A percentile compares a stretch with the other conserved stretches of the same genome.
Evolutionary conservation across 1,139 yeast genomes (phyloP).

Genomic region (Kluyveromyces marxianus): DNA sequence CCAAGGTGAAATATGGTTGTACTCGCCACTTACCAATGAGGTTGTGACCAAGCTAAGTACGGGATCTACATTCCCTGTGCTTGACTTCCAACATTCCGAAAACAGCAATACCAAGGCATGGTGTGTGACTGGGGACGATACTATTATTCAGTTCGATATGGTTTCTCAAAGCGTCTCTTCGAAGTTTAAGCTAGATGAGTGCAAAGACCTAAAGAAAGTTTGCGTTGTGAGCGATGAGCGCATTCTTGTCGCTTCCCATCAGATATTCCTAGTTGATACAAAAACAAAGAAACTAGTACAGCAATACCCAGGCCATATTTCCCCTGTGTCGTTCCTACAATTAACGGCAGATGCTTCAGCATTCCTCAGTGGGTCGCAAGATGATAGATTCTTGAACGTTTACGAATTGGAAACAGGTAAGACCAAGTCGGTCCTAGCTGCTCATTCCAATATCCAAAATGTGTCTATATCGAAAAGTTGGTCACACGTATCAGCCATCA

Average conservation of each 20-base stretch:
- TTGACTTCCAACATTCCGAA: slow-evolving; percentile 42
- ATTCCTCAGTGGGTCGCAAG: slow-evolving; percentile 61
- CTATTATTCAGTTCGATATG: slow-evolving; percentile 58
- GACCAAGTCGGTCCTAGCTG: slow-evolving; percentile 49
- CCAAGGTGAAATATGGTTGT: slow-evolving; percentile 57
- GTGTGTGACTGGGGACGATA: slow-evolving; percentile 59
- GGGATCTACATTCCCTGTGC: slow-evolving; percentile 45
- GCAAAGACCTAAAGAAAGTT: slow-evolving; percentile 20
- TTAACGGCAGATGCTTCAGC: slow-evolving; percentile 34
- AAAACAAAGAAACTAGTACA: slow-evolving; percentile 33
- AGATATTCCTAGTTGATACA: slow-evolving; percentile 45
- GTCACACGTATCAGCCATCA: slow-evolving; percentile 45
- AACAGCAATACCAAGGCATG: slow-evolving; percentile 44
- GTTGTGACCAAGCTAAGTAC: slow-evolving; percentile 45
- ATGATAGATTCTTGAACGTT: slow-evolving; percentile 73
- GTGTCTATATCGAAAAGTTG: slow-evolving; percentile 37
- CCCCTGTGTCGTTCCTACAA: slow-evolving; percentile 47
- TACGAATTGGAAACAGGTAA: slow-evolving; percentile 38
- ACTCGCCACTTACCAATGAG: slow-evolving; percentile 59
- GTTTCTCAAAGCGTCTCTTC: slow-evolving; percentile 36
- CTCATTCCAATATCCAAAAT: slow-evolving; percentile 50
- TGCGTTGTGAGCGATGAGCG: slow-evolving; percentile 15
- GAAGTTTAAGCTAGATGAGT: slow-evolving; percentile 37
- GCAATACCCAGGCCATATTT: slow-evolving; percentile 68
- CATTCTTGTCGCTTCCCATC: slow-evolving; percentile 57